Base-by-base conservation (phyloP, 2,329 filamentous ascomycete species). In the Nakataea oryzae region DNA sequence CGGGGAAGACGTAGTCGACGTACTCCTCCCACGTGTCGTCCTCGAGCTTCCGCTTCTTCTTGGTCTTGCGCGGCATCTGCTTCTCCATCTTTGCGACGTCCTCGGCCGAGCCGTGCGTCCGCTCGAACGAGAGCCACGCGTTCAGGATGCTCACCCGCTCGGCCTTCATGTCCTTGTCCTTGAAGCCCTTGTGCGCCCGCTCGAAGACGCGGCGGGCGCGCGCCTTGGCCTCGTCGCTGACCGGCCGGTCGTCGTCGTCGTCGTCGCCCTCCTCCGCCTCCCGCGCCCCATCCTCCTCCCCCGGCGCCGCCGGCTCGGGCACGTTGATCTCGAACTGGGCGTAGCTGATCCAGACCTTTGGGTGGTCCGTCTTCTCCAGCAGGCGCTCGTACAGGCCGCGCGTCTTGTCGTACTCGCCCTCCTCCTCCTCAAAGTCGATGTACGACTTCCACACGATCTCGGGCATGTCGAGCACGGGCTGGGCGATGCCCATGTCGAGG, bases 311-410 rank as follows among this genome's bases (percentile, higher is more conserved):
- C 54, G 85, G 83, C 63, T 96, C 92, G 57, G 92, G 91, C 0
- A 96, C 87, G 73, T 95, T 93, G 78, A 97, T 91, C 75, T 99
- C 95, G 71, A 99, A 97, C 74, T 96, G 90, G n/a, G 95, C 95
- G 76, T 93, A 99, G 74, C 90, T 93, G 74, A 95, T 96, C 95
- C 95, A 99, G 64, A 99, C 95, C 80, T 97, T 99, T 80, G 97
- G 92, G 72, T 99, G 95, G 70, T 95, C 88, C n/a, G 95, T 96
- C 85, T 96, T 97, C 70, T 91, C 81, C 56, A 99, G 82, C 14
- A 99, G 82, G 9, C 93, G 86, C 78, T 97, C 93, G 76, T 97
- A 99, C 57, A 99, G 79, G 3, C 79, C 78, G 59, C 95, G 83
- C 5, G 92, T 91, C 59, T 87, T 82, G 61, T 92, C 91, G 74